These are phyloP conservation scores for Odontarrhena argentea DNA, from an alignment of 345 rosid species.

Conservation along the genomic window DNA sequence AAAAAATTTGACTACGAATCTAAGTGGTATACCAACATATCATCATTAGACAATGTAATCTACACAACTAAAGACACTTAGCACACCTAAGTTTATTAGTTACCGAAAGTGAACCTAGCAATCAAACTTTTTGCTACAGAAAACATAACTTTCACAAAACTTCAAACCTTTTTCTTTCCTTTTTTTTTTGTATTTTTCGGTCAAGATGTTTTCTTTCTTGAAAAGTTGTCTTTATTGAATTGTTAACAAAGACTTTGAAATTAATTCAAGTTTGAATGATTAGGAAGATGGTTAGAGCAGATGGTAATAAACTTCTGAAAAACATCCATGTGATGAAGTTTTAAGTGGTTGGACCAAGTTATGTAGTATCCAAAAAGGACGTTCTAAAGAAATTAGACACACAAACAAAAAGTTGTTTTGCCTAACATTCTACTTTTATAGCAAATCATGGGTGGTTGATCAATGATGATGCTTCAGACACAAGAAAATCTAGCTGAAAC, in stretches of 20 bases:
- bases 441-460: constrained; percentile 13
- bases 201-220: neutral
- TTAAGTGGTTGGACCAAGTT: neutral
- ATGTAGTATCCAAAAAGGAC: constrained; percentile 20
- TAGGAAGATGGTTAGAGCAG: constrained; percentile 6
- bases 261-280: constrained; percentile 8
- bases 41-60: neutral
- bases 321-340: constrained; percentile 7
- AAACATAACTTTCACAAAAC: neutral
- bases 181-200: neutral
- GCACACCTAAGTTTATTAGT: neutral
- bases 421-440: constrained; percentile 35
- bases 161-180: too few relatives aligned
- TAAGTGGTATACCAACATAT: neutral
- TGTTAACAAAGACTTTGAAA: neutral
- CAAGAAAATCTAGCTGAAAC: constrained; percentile 21
- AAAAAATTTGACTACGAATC: neutral
- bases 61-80: neutral
- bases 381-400: constrained; percentile 18
- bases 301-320: neutral
- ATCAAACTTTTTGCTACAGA: neutral
- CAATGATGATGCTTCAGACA: constrained; percentile 31
- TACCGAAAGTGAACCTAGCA: neutral
- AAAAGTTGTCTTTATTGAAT: constrained; percentile 20
- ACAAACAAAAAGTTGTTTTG: constrained; percentile 15